phyloP scores from a whole-genome alignment of 768 basidiomycete species.

The Udeniomyces megalosporus region DNA sequence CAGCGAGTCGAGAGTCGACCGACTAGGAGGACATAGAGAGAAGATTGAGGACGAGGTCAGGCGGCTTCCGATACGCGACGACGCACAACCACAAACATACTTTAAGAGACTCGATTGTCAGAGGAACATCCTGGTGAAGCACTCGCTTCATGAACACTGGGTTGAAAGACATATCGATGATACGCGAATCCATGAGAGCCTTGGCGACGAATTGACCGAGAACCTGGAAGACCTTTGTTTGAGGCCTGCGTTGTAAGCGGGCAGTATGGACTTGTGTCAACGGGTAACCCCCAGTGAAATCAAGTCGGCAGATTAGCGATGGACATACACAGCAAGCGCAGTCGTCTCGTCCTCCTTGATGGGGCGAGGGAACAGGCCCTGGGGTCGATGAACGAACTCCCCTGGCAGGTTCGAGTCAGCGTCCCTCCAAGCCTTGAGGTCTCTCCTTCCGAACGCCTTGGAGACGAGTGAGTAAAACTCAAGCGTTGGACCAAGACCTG shows the following conservation, averaged over 20 bases:
- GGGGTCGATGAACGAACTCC: constrained; percentile 64
- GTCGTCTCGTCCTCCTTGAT: constrained; percentile 19
- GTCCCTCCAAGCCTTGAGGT: constrained; percentile 83
- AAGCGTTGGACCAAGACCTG: constrained; percentile 87
- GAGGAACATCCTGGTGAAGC: constrained; percentile 68
- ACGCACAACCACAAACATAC: constrained; percentile 32
- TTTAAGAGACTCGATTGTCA: constrained; percentile 66
- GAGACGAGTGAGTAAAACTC: constrained; percentile 98
- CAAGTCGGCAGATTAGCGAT: background rate
- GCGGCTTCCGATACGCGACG: background rate
- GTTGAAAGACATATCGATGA: constrained; percentile 89
- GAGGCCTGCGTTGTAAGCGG: background rate
- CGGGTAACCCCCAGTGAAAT: background rate
- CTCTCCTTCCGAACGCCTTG: constrained; percentile 77
- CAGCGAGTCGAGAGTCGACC: constrained; percentile 70
- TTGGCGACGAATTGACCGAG: constrained; percentile 95
- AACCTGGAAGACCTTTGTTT: constrained; percentile 60
- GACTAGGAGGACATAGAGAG: background rate
- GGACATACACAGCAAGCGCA: constrained; percentile 1
- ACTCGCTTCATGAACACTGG: constrained; percentile 85
- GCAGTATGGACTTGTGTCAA: background rate
- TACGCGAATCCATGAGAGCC: constrained; percentile 89
- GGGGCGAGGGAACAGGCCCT: constrained; percentile 77
- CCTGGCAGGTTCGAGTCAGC: constrained; percentile 46
- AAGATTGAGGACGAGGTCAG: too few species aligned